Evolutionary conservation across 2,329 filamentous ascomycete genomes (phyloP).

Genomic region (Exophiala sp.): DNA sequence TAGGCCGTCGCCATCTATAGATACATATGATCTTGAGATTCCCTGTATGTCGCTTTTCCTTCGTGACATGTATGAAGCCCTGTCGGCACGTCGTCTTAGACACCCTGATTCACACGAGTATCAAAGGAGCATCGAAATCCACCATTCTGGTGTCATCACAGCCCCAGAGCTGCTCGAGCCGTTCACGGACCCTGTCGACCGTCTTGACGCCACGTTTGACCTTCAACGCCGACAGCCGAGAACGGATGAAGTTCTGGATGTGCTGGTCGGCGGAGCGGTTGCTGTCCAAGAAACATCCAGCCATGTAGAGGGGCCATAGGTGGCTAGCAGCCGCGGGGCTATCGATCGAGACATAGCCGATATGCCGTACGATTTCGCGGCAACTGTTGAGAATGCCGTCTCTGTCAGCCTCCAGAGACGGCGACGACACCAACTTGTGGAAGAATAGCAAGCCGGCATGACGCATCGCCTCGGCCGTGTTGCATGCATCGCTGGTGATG

Average conservation of each 20-base stretch:
- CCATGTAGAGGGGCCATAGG: conserved; percentile 12
- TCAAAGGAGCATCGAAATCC: conserved; percentile 7
- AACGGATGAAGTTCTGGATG: background rate
- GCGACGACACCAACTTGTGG: conserved; percentile 4
- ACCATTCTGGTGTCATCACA: background rate
- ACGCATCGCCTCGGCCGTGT: conserved; percentile 12
- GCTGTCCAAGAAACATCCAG: conserved; percentile 4
- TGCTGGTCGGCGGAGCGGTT: background rate
- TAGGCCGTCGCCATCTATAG: too few relatives aligned
- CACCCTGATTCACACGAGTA: conserved; percentile 4
- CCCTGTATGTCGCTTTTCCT: too few relatives aligned
- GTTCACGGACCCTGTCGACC: conserved; percentile 7
- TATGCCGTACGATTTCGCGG: conserved; percentile 2
- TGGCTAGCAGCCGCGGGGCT: conserved; percentile 11
- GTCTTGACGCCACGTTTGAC: conserved; percentile 4
- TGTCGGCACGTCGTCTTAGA: too few relatives aligned
- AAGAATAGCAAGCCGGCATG: conserved; percentile 10
- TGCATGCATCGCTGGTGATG: conserved; percentile 4
- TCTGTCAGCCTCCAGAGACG: background rate
- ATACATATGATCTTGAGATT: too few relatives aligned
- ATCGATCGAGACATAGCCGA: conserved; percentile 3
- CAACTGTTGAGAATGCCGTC: conserved; percentile 1
- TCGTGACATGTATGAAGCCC: too few relatives aligned
- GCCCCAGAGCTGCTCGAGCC: conserved; percentile 6
- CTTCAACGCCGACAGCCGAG: conserved; percentile 5